Base-by-base conservation (phyloP, 1,139 yeast species). In the Suhomyces bokatorum region DNA sequence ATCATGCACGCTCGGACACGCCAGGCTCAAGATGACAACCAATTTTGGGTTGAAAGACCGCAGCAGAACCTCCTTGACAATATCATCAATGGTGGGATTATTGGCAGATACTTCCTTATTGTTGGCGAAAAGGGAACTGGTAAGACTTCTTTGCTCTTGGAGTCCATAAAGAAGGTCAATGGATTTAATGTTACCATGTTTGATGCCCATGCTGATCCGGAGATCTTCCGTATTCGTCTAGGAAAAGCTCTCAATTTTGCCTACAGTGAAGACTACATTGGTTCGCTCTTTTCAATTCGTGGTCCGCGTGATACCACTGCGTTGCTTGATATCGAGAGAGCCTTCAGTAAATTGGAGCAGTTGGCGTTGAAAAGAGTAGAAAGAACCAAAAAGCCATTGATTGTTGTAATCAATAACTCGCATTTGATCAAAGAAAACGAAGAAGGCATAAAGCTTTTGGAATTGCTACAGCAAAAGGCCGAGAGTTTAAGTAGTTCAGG, bases 101-200 rank as follows among this genome's bases (percentile, higher is more conserved):
- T 67, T 12, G 95, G 96, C 0, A 64, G 93, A 24, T 87, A 87
- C 60, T 85, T 81, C 58, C 66, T 87, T 43, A 62, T 87, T 14
- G 79, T 87, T 44, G 96, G 96, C 20, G 96, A 87, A 61, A 87
- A 87, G 59, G 96, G 96, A 1, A 87, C 95, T 0, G 96, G 96
- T 3, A 87, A 87, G 57, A 84, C 91, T 0, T 83, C 93, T 1
- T 72, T 87, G 64, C 69, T 86, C 26, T 63, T 83, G 53, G 90
- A 85, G 55, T 79, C 91, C 3, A 81, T 87, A 75, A 77, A 81
- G 49, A 77, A 81, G 52, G 80, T 81, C 1, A 69, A 77, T 37
- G 90, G 93, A 1, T 66, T 66, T 46, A 81, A 84, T 55, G 88
- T 89, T 40, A 80, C 89, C 1, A 75, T 85, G 47, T 70, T 87